Conservation (phyloP, 2,329 filamentous ascomycete species). For the Arthroderma sp. region DNA sequence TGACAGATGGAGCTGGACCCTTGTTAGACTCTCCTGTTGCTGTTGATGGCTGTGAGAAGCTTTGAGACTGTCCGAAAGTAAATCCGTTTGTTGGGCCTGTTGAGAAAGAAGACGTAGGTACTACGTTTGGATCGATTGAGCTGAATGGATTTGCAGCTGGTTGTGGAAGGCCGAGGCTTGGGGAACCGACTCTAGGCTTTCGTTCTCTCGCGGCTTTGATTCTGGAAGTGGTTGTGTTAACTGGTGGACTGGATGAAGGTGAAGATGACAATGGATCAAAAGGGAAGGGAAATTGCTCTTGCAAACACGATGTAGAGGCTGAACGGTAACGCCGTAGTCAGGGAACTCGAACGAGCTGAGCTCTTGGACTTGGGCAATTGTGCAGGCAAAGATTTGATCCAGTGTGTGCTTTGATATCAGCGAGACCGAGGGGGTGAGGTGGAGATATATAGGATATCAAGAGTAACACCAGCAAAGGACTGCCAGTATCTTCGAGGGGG, state of each 20-base stretch:
- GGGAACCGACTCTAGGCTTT: slow-evolving; percentile 16
- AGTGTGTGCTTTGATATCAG: neutral
- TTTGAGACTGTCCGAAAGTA: slow-evolving; percentile 27
- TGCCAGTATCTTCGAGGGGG: neutral
- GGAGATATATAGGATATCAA: too few species aligned
- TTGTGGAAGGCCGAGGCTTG: slow-evolving; percentile 13
- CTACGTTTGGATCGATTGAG: slow-evolving; percentile 22
- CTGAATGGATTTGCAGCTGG: slow-evolving; percentile 22
- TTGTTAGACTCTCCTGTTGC: slow-evolving; percentile 16
- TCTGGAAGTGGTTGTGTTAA: slow-evolving; percentile 13
- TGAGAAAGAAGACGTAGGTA: slow-evolving; percentile 15
- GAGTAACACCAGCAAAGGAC: neutral
- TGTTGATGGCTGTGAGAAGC: slow-evolving; percentile 23
- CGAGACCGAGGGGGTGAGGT: too few species aligned
- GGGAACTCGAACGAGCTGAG: neutral
- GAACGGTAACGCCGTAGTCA: neutral
- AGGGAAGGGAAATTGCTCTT: too few species aligned
- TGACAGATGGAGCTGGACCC: slow-evolving; percentile 21
- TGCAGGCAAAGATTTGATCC: neutral
- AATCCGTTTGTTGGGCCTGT: slow-evolving; percentile 21
- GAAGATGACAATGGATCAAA: neutral
- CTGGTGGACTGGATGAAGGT: neutral
- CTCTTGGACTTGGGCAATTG: neutral
- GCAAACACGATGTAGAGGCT: neutral
- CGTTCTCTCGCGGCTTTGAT: slow-evolving; percentile 24